phyloP scores from a whole-genome alignment of 2,329 filamentous ascomycete genomes.

The Pseudogymnoascus pannorum region DNA sequence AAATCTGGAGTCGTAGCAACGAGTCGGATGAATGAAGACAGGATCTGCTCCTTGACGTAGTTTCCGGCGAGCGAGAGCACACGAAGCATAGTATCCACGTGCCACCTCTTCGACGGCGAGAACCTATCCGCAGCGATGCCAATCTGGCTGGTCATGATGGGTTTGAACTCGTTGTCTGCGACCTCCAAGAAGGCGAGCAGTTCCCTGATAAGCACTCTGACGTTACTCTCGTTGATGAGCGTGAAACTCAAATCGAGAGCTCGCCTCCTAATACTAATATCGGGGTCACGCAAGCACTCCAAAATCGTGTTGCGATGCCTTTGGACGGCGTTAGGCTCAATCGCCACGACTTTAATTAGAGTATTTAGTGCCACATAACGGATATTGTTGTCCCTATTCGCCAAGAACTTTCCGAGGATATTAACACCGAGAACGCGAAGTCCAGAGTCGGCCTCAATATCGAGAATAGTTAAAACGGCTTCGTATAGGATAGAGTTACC shows the following conservation, averaged over 20 bases:
- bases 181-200: constrained; percentile 92
- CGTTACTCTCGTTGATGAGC: constrained; percentile 93
- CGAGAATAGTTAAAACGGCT: constrained; percentile 90
- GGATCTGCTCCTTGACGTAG: constrained; percentile 94
- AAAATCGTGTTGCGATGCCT: constrained; percentile 95
- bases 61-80: constrained; percentile 91
- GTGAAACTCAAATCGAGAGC: constrained; percentile 98
- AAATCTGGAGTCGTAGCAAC: constrained; percentile 91
- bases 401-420: constrained; percentile 93
- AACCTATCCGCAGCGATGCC: constrained; percentile 94
- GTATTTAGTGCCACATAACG: constrained; percentile 97
- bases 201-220: constrained; percentile 87
- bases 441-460: constrained; percentile 96
- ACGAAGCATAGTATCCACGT: constrained; percentile 94
- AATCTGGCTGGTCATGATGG: constrained; percentile 96
- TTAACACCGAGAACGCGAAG: constrained; percentile 92
- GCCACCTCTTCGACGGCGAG: constrained; percentile 95
- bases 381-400: constrained; percentile 99
- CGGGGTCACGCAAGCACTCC: constrained; percentile 90
- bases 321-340: constrained; percentile 96
- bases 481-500: constrained; percentile 98
- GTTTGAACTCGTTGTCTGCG: constrained; percentile 97
- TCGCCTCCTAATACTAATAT: constrained; percentile 92
- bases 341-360: constrained; percentile 93
- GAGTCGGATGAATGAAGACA: constrained; percentile 92